Conservation (phyloP, 176 grass and related monocot genomes). For the Aegilops umbellulata region DNA sequence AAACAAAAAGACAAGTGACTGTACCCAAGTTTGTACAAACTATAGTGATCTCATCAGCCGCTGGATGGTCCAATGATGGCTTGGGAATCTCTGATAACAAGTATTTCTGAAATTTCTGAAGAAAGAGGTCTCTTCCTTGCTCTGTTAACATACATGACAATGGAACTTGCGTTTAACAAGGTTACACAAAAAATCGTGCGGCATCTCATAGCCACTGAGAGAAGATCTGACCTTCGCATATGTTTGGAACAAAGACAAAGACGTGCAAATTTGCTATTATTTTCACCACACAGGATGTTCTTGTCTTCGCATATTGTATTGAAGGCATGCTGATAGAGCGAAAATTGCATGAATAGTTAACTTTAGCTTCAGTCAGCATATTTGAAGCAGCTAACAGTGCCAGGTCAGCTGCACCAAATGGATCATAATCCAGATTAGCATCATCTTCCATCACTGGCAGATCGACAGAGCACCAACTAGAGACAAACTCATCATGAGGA, state of each 20-base stretch:
- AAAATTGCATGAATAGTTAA: conserved; percentile 58
- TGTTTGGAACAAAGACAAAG: conserved; percentile 93
- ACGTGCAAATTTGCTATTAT: conserved; percentile 97
- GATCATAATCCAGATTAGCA: conserved; percentile 86
- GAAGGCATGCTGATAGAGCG: conserved; percentile 52
- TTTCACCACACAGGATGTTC: conserved; percentile 93
- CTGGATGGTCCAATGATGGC: conserved; percentile 16
- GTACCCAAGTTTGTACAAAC: conserved; percentile 88
- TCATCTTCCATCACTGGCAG: conserved; percentile 74
- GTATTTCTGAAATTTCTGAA: conserved; percentile 76
- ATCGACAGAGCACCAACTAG: conserved; percentile 83
- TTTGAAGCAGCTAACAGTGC: conserved; percentile 45
- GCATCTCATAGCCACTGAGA: conserved; percentile 9
- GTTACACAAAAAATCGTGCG: conserved; percentile 14
- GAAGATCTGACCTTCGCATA: conserved; percentile 78
- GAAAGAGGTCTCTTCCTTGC: conserved; percentile 97
- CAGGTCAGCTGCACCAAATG: conserved; percentile 69
- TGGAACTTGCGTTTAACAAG: conserved; percentile 22
- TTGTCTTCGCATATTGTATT: conserved; percentile 73
- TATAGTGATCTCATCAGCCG: conserved; percentile 42
- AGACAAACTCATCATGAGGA: conserved; percentile 76
- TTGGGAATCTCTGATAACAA: conserved; percentile 43
- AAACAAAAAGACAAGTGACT: conserved; percentile 9
- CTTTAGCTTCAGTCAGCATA: conserved; percentile 54
- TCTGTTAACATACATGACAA: conserved; percentile 56